Conservation (phyloP, 805 yeast genomes). For the Ogataea pilisensis region DNA sequence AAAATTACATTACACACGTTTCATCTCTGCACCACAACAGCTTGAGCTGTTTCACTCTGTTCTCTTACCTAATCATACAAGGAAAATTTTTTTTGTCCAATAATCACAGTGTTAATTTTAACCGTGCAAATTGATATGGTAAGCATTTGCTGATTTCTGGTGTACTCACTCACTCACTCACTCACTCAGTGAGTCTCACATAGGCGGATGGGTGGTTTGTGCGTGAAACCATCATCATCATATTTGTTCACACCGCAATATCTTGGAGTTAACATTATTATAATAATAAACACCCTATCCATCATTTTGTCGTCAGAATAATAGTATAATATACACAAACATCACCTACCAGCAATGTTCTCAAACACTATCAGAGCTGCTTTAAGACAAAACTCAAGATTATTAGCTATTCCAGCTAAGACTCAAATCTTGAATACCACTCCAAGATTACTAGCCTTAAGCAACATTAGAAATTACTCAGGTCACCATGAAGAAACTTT, state of each 20-base stretch:
- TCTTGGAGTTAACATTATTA: no score
- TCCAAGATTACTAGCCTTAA: slow-evolving; percentile 18
- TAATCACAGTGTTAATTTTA: slow-evolving; percentile 22
- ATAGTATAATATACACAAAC: background rate
- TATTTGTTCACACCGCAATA: no score
- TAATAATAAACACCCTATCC: no score
- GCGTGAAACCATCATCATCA: no score
- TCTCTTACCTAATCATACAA: background rate
- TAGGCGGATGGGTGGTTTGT: no score
- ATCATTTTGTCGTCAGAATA: no score
- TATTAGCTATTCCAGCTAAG: slow-evolving; percentile 20
- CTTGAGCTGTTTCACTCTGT: no score
- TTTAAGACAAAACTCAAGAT: slow-evolving; percentile 31
- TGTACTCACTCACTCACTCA: slow-evolving; percentile 1
- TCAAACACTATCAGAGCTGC: slow-evolving; percentile 33
- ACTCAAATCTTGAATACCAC: slow-evolving; percentile 13
- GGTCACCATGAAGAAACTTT: slow-evolving; percentile 85
- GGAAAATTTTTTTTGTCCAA: slow-evolving; percentile 18
- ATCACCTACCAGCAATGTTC: slow-evolving; percentile 24
- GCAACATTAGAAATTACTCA: slow-evolving; percentile 60
- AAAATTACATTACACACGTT: no score
- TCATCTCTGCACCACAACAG: no score
- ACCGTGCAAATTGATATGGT: background rate
- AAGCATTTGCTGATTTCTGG: background rate
- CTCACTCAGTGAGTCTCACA: no score